Conservation (phyloP, 2,329 filamentous ascomycete genomes). For the Pseudogymnoascus sp. region DNA sequence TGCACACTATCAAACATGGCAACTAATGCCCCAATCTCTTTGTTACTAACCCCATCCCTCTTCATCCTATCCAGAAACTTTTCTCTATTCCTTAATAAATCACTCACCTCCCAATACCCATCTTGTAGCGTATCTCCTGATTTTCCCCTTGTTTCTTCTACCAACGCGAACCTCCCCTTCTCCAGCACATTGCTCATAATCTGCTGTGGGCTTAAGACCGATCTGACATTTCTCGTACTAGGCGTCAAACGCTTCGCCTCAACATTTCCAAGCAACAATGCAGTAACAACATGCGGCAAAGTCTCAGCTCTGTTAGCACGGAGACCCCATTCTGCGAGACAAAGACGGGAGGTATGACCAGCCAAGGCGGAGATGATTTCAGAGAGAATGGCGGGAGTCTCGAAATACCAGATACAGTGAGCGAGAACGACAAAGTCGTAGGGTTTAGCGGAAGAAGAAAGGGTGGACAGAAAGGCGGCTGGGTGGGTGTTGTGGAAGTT, state of each 20-base stretch:
- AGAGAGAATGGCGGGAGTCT: conserved; percentile 29
- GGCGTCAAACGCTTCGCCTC: conserved; percentile 34
- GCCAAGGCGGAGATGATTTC: conserved; percentile 31
- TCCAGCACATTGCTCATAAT: conserved; percentile 31
- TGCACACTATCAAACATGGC: conserved; percentile 20
- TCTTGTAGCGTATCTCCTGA: conserved; percentile 35
- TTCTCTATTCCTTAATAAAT: conserved; percentile 23
- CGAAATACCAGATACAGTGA: conserved; percentile 49
- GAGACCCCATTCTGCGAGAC: conserved; percentile 40
- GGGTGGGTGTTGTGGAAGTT: conserved; percentile 35
- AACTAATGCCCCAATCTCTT: conserved; percentile 25
- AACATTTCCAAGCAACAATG: conserved; percentile 35
- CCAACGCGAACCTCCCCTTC: conserved; percentile 31
- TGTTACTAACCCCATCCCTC: conserved; percentile 22
- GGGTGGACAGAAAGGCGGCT: conserved; percentile 29
- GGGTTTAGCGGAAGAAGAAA: conserved; percentile 11
- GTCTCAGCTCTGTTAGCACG: conserved; percentile 32
- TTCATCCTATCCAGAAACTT: conserved; percentile 30
- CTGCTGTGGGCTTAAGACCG: conserved; percentile 34
- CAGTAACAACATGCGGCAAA: conserved; percentile 43
- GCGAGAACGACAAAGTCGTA: conserved; percentile 41
- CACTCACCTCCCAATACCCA: conserved; percentile 38
- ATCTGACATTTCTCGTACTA: conserved; percentile 40
- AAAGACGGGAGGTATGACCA: conserved; percentile 30
- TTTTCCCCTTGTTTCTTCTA: conserved; percentile 31